Base-by-base conservation (phyloP, 2,329 filamentous ascomycete species). In the Ophiocordyceps camponoti-floridani region DNA sequence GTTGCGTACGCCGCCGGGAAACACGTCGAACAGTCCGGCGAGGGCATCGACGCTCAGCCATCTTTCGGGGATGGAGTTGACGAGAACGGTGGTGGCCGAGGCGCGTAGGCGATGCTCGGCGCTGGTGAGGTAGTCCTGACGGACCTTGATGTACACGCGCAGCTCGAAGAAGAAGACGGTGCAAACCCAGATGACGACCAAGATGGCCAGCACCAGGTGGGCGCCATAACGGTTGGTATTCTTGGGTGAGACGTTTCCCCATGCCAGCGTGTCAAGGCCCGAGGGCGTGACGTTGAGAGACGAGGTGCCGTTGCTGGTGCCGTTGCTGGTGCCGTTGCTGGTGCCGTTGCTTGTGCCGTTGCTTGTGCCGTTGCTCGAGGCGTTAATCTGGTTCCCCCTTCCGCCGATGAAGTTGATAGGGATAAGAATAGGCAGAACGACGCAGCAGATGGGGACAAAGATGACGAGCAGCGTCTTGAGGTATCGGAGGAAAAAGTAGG, bases 401-500 rank as follows among this genome's bases (percentile, higher is more conserved):
- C 85, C 85, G 40, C 75, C 82, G 4, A 82, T 64, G 45, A 77
- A 80, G 57, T 98, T 98, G 50, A 98, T 61, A 0, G 91, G 88
- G 2, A 96, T 65, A 40, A 98, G 67, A 23, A 95, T 82, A 0
- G 91, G 91, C 45, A 95, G 68, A 27, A 94, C 79, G 43, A 95
- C 56, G 26, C 76, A 52, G 12, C 83, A 78, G 46, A 94, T 77
- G 1, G 91, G 87, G 37, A 94, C 65, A 58, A 98, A 96, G 49
- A 98, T 94, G 57, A 94, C 79, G 40, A 96, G 73, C 5, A 96
- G 75, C 60, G 56, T 73, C 51, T 74, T 74, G 13, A 77, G 73
- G 56, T 94, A 98, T 49, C 93, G 83, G 1, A 98, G 71, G 61
- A 98, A 98, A 67, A 96, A 94, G 64, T 94, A 98, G 55, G 89